Evolutionary conservation across 1,139 yeast genomes (phyloP), one percentile per base, ranked within the genome.

Genomic region (Casaregolazyma lundiana): DNA sequence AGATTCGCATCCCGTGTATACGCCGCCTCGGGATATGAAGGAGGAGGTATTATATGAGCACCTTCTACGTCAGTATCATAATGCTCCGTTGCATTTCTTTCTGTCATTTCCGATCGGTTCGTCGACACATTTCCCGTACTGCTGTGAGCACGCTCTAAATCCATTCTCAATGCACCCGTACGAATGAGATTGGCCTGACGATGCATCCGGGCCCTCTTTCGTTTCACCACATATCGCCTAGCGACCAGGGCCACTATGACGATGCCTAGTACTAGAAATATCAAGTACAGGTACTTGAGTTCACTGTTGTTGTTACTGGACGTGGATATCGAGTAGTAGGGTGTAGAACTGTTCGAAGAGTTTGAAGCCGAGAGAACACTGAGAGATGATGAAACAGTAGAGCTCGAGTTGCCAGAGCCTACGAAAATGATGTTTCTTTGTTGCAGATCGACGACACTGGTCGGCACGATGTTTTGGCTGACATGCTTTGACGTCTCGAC

Each of bases 261-360:
- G n/a, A 59, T 44, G 18, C 55, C 63, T 6, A 57, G 47, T 2
- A 60, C 51, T 34, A 60, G 52, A 37, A 60, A 58, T 19, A 60
- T 51, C 35, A 60, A 48, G 40, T 57, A 60, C 26, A 60, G 52
- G 41, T 58, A 60, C 43, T 53, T 52, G 24, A 60, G 39, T 6
- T 38, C 35, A 24, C 37, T 36, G 13, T 40, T n/a, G n/a, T 35
- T 38, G 8, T 15, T 41, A 1, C 13, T 35, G 11, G 42, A 18
- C 6, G 43, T 34, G 17, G 38, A 21, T 38, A 42, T 32, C 26
- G 44, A 6, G 35, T 29, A 41, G 35, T 21, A 30, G 15, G 39
- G 41, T 16, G 38, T 26, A 13, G 26, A 35, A 30, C 34, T 32
- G 42, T 21, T 20, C 32, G 46, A 21, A 11, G 41, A 13, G 18